Base-by-base conservation (phyloP, 2,329 filamentous ascomycete species). In the Capronia coronata region DNA sequence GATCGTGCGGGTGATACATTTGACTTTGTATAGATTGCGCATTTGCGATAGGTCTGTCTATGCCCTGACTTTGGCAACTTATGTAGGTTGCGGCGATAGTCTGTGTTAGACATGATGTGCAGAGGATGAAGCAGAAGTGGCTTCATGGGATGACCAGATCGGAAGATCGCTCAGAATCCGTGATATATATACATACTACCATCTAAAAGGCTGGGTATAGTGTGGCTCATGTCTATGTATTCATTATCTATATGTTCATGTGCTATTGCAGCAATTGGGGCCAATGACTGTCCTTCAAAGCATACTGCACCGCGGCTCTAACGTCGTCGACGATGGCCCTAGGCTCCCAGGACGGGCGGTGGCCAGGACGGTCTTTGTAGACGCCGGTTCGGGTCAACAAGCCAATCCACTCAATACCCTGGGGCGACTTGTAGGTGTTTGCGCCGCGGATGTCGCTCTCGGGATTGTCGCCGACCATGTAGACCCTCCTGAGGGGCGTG, bases 401-500 rank as follows among this genome's bases (percentile, higher is more conserved):
- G 46, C 58, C 59, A 3, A 58, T 46, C 89, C 90, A 95, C 51
- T 81, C 73, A n/a, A 81, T 86, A 7, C 83, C 83, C 49, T 76
- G 68, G 2, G 75, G 71, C 55, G 84, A 86, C 38, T 71, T 63
- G 63, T 85, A 95, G 39, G 78, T 76, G 64, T 94, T 94, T 16
- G 87, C 90, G 4, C 93, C 93, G 3, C 80, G 74, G 58, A 98
- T 95, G 65, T 98, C 93, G 59, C 86, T 93, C 63, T 87, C 87
- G 3, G 86, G 86, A 62, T 91, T 91, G 63, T 91, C 86, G 4
- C 93, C 93, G 35, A 97, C 79, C 91, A 97, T 97, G 68, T 94
- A 97, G 9, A 97, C 89, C 37, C 76, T 78, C 61, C 75, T 74
- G 48, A 95, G 67, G n/a, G 76, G 75, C 50, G 41, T 50, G 41